Conservation (phyloP, 305 asterid genomes). For the Andrographis paniculata region DNA sequence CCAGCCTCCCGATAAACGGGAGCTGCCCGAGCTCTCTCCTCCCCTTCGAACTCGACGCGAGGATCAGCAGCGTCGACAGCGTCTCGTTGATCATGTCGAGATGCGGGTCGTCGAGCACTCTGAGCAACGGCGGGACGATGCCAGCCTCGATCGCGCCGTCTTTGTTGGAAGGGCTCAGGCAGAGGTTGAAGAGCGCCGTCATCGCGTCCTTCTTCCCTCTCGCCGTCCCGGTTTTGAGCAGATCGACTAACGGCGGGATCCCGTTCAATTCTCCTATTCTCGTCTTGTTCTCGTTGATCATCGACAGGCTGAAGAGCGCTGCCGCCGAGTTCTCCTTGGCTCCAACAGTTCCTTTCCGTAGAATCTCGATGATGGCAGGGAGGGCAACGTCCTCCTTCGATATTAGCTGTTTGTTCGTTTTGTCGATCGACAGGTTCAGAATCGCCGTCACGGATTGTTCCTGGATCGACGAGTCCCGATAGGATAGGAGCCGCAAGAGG, state of each 20-base stretch:
- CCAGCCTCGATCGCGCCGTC: constrained; percentile 58
- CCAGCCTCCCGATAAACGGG: constrained; percentile 47
- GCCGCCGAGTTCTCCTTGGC: constrained; percentile 92
- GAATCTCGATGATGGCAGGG: constrained; percentile 54
- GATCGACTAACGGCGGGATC: constrained; percentile 54
- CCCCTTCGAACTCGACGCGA: constrained; percentile 51
- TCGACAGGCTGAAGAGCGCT: constrained; percentile 72
- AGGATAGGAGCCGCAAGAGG: constrained; percentile 55
- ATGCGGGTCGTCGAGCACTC: constrained; percentile 37
- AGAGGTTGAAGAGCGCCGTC: constrained; percentile 69
- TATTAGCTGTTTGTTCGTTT: constrained; percentile 64
- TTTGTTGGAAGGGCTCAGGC: constrained; percentile 51
- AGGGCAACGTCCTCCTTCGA: constrained; percentile 53
- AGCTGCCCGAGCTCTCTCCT: constrained; percentile 63
- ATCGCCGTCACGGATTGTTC: constrained; percentile 83
- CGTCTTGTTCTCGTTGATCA: constrained; percentile 74
- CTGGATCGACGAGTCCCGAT: constrained; percentile 73
- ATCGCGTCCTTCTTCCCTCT: constrained; percentile 82
- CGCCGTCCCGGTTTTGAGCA: constrained; percentile 50
- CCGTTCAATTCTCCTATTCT: constrained; percentile 57
- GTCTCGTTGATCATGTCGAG: constrained; percentile 68
- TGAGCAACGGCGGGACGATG: constrained; percentile 40
- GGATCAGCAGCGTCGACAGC: constrained; percentile 45
- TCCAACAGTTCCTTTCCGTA: constrained; percentile 46
- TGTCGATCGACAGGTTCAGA: constrained; percentile 76